Conservation (phyloP, 352 stramenopile species). For the Pythium utonaiense region DNA sequence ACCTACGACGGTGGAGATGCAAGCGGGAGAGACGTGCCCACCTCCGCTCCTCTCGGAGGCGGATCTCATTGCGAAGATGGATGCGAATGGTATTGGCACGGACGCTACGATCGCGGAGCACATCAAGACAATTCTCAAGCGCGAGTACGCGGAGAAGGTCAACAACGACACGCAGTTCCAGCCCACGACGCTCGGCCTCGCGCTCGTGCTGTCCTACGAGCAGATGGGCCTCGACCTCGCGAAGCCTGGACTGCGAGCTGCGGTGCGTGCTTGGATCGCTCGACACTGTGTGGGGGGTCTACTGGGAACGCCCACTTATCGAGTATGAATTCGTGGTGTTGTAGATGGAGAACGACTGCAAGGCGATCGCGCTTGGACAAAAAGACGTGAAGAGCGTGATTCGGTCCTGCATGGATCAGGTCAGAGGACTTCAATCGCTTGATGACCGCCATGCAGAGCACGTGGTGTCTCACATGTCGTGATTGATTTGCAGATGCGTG, state of each 20-base stretch:
- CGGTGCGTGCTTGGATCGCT: conserved; percentile 34
- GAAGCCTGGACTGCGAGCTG: conserved; percentile 92
- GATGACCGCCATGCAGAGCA: too few relatives aligned
- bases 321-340: too few relatives aligned
- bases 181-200: conserved; percentile 88
- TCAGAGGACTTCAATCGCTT: conserved; percentile 11
- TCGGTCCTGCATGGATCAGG: conserved; percentile 84
- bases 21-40: conserved; percentile 72
- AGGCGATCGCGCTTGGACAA: conserved; percentile 74
- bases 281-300: neutral
- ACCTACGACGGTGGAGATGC: conserved; percentile 66
- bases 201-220: conserved; percentile 90
- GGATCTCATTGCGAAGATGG: conserved; percentile 94
- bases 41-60: conserved; percentile 89
- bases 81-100: conserved; percentile 93
- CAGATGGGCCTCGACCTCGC: conserved; percentile 95
- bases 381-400: conserved; percentile 80
- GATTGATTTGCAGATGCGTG: conserved; percentile 50
- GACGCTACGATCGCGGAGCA: conserved; percentile 97
- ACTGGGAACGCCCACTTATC: too few relatives aligned
- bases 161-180: conserved; percentile 93
- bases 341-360: conserved; percentile 93
- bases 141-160: conserved; percentile 95
- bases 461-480: neutral
- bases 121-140: conserved; percentile 98